Evolutionary conservation across 83 land plant species (phyloP).

Genomic region (Picea engelmannii): DNA sequence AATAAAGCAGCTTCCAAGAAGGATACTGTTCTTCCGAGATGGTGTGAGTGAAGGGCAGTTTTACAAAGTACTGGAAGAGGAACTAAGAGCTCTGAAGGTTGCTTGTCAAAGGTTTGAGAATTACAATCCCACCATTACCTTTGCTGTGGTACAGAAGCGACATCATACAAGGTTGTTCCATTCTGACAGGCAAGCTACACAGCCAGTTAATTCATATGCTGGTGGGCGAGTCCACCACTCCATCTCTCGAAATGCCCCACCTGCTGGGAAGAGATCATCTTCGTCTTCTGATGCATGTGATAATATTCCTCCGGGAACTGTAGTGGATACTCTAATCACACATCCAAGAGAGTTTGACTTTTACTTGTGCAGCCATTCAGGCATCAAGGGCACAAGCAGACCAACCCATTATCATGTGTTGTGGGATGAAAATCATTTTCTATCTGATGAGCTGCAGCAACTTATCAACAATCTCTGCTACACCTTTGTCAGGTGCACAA

Average conservation of each 20-base stretch:
- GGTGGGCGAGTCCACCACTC: neutral
- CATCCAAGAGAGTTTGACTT: too few species aligned
- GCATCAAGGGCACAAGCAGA: constrained; percentile 83
- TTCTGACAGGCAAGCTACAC: constrained; percentile 17
- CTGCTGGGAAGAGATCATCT: neutral
- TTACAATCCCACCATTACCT: constrained; percentile 71
- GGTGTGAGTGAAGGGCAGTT: constrained; percentile 92
- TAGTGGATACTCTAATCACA: too few species aligned
- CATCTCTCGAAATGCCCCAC: neutral
- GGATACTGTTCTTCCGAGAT: constrained; percentile 82
- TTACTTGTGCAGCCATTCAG: constrained; percentile 83
- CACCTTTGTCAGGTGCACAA: constrained; percentile 76
- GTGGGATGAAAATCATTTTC: constrained; percentile 75
- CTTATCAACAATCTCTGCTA: constrained; percentile 80
- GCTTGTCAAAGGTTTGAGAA: constrained; percentile 43
- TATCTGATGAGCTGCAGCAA: constrained; percentile 79
- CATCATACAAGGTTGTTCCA: constrained; percentile 88
- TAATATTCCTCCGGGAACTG: constrained; percentile 81
- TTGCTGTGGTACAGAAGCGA: constrained; percentile 82
- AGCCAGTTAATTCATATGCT: constrained; percentile 7
- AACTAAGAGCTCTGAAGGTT: constrained; percentile 53
- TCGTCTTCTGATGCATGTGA: constrained; percentile 15
- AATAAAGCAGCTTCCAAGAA: constrained; percentile 39
- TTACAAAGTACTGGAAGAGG: constrained; percentile 66
- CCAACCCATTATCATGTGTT: constrained; percentile 91